Evolutionary conservation across 495 filamentous ascomycete species (phyloP).

Genomic region (Talaromyces nanjingensis): DNA sequence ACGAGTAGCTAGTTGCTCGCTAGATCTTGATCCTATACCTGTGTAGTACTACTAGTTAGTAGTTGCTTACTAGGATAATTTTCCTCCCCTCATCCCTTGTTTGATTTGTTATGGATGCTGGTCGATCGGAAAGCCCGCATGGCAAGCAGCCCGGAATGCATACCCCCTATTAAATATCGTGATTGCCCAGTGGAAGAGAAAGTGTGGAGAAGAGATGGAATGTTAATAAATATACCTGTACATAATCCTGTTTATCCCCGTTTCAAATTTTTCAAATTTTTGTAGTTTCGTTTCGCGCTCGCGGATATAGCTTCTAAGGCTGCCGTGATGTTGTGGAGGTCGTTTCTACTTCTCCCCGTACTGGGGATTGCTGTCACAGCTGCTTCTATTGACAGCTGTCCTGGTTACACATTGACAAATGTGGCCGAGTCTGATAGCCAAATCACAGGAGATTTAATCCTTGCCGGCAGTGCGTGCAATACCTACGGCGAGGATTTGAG

Average conservation of each 20-base stretch:
- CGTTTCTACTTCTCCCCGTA: background rate
- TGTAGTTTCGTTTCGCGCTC: background rate
- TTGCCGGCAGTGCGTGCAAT: conserved; percentile 46
- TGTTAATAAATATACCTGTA: background rate
- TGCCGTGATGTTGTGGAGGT: background rate
- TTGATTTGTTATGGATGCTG: background rate
- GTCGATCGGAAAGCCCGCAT: background rate
- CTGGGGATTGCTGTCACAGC: conserved; percentile 9
- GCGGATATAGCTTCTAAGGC: background rate
- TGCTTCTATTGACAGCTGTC: conserved; percentile 22
- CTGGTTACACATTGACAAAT: conserved; percentile 43
- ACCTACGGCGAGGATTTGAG: conserved; percentile 48
- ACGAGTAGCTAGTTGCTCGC: background rate
- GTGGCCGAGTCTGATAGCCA: conserved; percentile 30
- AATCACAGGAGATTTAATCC: conserved; percentile 38
- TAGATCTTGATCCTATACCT: background rate
- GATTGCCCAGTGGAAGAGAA: background rate
- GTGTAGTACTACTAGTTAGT: background rate
- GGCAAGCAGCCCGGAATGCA: background rate
- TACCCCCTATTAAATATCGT: background rate
- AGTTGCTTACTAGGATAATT: background rate
- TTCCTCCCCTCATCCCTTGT: background rate
- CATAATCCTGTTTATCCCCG: background rate
- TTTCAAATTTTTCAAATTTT: background rate
- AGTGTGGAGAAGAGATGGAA: background rate